Percentiles rank a stretch among this genome's conserved stretches.
Evolutionary conservation across 2,329 filamentous ascomycete genomes (phyloP).

Genomic region (Hypoxylon sp.): DNA sequence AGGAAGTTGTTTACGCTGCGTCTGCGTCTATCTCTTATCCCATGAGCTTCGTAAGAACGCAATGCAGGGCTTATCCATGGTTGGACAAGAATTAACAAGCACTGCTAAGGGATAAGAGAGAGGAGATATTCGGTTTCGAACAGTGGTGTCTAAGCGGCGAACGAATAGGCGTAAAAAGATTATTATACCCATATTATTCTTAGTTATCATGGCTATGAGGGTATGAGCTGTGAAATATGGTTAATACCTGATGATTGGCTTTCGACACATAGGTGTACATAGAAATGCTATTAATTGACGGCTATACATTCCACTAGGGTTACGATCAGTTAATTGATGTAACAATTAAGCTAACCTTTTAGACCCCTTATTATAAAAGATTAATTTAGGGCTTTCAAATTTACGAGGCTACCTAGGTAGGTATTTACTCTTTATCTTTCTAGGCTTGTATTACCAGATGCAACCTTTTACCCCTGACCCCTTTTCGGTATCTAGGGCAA

Average conservation of each 20-base stretch:
- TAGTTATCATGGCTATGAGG: background rate
- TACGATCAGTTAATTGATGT: background rate
- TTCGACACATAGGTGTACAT: background rate
- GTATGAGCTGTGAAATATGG: conserved; percentile 1
- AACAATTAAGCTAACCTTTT: no score
- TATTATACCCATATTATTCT: background rate
- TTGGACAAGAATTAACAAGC: background rate
- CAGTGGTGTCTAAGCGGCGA: background rate
- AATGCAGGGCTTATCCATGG: background rate
- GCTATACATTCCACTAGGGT: background rate
- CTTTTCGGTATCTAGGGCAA: no score
- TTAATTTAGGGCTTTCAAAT: no score
- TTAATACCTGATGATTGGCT: background rate
- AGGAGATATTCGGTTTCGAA: background rate
- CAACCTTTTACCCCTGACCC: no score
- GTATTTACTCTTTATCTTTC: no score
- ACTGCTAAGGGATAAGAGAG: background rate
- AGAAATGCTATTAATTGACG: background rate
- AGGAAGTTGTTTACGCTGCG: background rate
- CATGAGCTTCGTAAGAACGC: background rate
- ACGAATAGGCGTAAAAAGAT: background rate
- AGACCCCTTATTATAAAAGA: no score
- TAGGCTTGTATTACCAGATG: no score
- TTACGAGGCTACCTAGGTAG: no score
- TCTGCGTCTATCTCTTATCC: no score